These are phyloP conservation scores for Aspergillus novoparasiticus DNA, from an alignment of 2,329 filamentous ascomycete genomes.

Conservation along the genomic window DNA sequence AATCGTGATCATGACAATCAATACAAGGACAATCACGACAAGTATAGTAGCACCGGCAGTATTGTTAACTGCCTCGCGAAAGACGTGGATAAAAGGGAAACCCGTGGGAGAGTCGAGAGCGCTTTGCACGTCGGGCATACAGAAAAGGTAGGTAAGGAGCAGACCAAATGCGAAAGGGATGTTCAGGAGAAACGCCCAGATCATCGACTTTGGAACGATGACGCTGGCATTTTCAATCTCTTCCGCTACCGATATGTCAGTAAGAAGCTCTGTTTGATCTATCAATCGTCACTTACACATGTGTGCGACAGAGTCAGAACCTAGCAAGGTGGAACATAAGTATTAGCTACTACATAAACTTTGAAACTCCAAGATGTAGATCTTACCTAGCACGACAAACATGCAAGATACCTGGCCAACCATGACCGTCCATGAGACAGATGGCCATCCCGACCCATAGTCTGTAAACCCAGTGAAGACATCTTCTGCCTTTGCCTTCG, in stretches of 20 bases:
- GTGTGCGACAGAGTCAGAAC: constrained; percentile 4
- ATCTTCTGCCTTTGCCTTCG: not conserved
- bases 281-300: not conserved
- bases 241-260: not conserved
- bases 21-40: constrained; percentile 45
- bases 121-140: constrained; percentile 29
- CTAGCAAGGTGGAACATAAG: not conserved
- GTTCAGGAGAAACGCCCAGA: constrained; percentile 8
- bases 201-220: constrained; percentile 10
- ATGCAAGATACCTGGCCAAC: constrained; percentile 3
- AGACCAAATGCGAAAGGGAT: constrained; percentile 23
- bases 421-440: not conserved
- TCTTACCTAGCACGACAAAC: constrained; percentile 5
- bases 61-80: constrained; percentile 32
- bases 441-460: constrained; percentile 4
- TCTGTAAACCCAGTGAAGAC: constrained; percentile 5
- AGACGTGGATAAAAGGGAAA: constrained; percentile 53
- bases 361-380: not conserved
- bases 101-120: constrained; percentile 45
- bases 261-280: not conserved
- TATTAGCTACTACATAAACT: not conserved
- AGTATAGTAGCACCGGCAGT: constrained; percentile 29
- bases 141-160: constrained; percentile 48
- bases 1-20: constrained; percentile 43
- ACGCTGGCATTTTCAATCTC: constrained; percentile 12